Conservation (phyloP, 306 rosid species). For the Herpetospermum pedunculosum region DNA sequence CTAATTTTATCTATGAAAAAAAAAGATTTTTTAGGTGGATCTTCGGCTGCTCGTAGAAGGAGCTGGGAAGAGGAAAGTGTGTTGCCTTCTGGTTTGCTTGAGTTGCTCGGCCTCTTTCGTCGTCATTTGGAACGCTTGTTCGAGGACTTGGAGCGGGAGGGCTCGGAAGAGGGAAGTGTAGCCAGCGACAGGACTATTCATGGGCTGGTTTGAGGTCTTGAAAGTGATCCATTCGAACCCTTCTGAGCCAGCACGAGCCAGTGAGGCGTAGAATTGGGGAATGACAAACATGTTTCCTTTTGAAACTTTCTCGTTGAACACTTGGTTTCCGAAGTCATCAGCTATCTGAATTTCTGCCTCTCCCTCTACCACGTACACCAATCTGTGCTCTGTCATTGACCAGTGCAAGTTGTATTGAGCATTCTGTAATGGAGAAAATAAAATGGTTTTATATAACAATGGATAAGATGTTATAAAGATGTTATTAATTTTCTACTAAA, state of each 20-base stretch:
- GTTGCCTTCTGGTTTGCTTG: conserved; percentile 13
- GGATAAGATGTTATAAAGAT: too few relatives aligned
- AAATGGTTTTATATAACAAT: too few relatives aligned
- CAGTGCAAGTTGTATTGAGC: conserved; percentile 15
- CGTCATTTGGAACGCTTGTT: conserved; percentile 11
- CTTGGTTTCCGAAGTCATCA: conserved; percentile 10
- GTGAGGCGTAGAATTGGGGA: conserved; percentile 7
- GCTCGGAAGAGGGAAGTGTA: conserved; percentile 15
- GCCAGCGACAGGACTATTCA: conserved; percentile 16
- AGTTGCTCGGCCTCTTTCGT: conserved; percentile 5
- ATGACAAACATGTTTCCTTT: conserved; percentile 12
- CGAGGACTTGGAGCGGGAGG: conserved; percentile 7
- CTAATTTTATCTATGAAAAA: too few relatives aligned
- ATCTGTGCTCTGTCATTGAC: conserved; percentile 19
- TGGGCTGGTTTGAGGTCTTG: conserved; percentile 12
- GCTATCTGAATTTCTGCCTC: conserved; percentile 15
- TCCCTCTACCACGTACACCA: conserved; percentile 16
- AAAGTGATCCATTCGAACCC: conserved; percentile 17
- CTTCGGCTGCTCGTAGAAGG: neutral
- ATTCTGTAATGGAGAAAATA: conserved; percentile 11
- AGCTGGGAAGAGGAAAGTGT: conserved; percentile 13
- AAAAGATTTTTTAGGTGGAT: too few relatives aligned
- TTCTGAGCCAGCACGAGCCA: neutral
- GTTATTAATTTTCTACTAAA: too few relatives aligned
- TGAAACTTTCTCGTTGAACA: conserved; percentile 5